These are phyloP conservation scores for Coleophoma cylindrospora DNA, from an alignment of 2,329 filamentous ascomycete species.

Conservation along the genomic window DNA sequence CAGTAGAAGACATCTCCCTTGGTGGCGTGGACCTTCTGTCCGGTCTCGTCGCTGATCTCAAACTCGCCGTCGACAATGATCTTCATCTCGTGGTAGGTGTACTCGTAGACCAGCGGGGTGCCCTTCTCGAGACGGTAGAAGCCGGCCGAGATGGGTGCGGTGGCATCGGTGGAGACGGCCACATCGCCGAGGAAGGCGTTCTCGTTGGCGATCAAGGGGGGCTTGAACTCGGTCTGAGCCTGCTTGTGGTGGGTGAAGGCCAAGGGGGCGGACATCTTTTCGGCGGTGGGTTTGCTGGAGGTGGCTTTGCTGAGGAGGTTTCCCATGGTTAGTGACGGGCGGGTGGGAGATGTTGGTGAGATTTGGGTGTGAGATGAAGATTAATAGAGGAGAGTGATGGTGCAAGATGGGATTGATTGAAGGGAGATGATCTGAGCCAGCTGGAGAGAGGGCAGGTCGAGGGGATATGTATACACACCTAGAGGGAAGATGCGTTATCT, in stretches of 20 bases:
- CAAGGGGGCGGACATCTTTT: constrained; percentile 13
- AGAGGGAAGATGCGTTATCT: no score
- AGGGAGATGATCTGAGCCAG: no score
- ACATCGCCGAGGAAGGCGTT: constrained; percentile 59
- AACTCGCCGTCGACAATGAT: constrained; percentile 60
- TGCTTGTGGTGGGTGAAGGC: constrained; percentile 39
- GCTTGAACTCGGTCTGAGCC: constrained; percentile 51
- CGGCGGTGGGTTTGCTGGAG: constrained; percentile 1
- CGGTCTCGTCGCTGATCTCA: constrained; percentile 55
- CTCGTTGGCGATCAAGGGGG: constrained; percentile 57
- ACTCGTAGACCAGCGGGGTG: constrained; percentile 56
- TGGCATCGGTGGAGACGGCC: constrained; percentile 36
- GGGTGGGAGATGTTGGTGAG: background rate
- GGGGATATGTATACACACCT: no score
- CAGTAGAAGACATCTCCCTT: constrained; percentile 60
- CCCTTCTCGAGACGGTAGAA: constrained; percentile 60
- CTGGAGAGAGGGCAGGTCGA: no score
- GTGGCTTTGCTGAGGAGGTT: constrained; percentile 25
- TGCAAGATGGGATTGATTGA: no score
- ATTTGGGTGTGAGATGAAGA: background rate
- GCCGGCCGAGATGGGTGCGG: constrained; percentile 50
- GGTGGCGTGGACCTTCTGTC: constrained; percentile 47
- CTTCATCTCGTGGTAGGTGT: constrained; percentile 64
- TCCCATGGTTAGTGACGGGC: constrained; percentile 21
- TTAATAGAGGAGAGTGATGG: background rate